Percentiles rank a stretch among this genome's conserved stretches.
Conservation (phyloP, 2,329 filamentous ascomycete species). For the Karstenula rhodostoma region DNA sequence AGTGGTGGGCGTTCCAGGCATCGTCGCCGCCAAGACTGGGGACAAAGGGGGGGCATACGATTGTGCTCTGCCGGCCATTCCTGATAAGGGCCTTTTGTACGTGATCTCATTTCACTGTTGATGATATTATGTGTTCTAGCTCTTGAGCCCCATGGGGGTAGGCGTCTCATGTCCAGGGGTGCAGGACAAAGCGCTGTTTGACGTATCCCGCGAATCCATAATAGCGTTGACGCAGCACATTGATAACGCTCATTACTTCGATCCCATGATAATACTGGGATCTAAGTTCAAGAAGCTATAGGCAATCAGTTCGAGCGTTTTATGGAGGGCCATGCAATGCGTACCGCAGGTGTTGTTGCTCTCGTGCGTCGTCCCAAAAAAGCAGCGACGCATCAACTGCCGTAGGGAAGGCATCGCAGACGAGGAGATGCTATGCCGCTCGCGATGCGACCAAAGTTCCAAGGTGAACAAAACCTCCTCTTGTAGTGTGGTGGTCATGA, state of each 20-base stretch:
- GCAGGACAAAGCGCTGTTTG: too few relatives aligned
- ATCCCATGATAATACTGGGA: too few relatives aligned
- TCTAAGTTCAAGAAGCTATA: too few relatives aligned
- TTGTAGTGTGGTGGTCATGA: neutral
- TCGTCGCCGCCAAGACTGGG: slow-evolving; percentile 31
- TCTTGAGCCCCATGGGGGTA: too few relatives aligned
- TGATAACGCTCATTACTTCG: too few relatives aligned
- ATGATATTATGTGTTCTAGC: neutral
- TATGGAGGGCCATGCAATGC: too few relatives aligned
- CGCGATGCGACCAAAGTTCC: neutral
- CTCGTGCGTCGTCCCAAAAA: too few relatives aligned
- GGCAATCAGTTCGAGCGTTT: too few relatives aligned
- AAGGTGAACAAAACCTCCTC: neutral
- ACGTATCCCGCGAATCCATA: too few relatives aligned
- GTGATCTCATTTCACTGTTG: neutral
- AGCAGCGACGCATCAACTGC: neutral
- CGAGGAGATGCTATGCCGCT: neutral
- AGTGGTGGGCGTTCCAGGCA: neutral
- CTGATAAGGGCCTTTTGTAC: neutral
- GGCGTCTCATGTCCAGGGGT: too few relatives aligned
- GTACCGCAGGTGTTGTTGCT: too few relatives aligned
- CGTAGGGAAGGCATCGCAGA: neutral
- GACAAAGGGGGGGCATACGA: slow-evolving; percentile 13
- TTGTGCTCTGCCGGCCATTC: neutral
- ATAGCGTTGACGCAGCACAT: too few relatives aligned